A percentile compares a stretch with the other conserved stretches of the same genome.
Evolutionary conservation across 2,329 filamentous ascomycete genomes (phyloP).

Genomic region (Fusarium sp.): DNA sequence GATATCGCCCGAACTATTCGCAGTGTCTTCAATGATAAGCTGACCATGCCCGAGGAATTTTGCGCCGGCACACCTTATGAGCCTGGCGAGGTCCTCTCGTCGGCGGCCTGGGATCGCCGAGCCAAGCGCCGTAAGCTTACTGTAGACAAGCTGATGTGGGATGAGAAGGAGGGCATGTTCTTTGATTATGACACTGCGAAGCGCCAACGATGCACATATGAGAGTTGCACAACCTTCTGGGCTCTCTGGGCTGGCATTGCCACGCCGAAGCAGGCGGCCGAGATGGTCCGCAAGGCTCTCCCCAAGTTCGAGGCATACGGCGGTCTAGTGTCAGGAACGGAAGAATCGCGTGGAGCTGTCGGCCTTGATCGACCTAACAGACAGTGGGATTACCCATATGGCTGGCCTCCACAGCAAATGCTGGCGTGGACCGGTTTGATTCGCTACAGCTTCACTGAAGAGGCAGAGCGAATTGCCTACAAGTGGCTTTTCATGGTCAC

Average conservation of each 20-base stretch:
- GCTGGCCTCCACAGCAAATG: conserved; percentile 99
- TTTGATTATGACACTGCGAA: conserved; percentile 95
- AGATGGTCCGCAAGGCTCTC: conserved; percentile 82
- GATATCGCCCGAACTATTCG: conserved; percentile 92
- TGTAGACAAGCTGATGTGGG: conserved; percentile 95
- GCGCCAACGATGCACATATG: conserved; percentile 83
- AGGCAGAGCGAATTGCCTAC: conserved; percentile 90
- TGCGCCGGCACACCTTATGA: conserved; percentile 72
- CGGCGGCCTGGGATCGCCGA: conserved; percentile 89
- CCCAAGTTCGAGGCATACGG: conserved; percentile 90
- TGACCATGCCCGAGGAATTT: conserved; percentile 86
- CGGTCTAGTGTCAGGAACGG: conserved; percentile 88
- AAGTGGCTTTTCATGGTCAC: conserved; percentile 99
- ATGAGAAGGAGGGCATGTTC: conserved; percentile 92
- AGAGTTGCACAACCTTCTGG: conserved; percentile 96
- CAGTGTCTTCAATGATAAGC: conserved; percentile 82
- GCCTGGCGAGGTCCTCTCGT: conserved; percentile 79
- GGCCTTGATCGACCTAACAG: conserved; percentile 88
- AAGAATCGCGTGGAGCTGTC: conserved; percentile 84
- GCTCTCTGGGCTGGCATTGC: conserved; percentile 94
- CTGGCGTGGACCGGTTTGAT: conserved; percentile 94
- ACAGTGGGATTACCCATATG: conserved; percentile 98
- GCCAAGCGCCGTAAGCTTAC: conserved; percentile 84
- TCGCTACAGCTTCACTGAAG: conserved; percentile 90
- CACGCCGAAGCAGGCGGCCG: conserved; percentile 84